Evolutionary conservation across 495 filamentous ascomycete genomes (phyloP).

Genomic region (Evansstolkia leycettana): DNA sequence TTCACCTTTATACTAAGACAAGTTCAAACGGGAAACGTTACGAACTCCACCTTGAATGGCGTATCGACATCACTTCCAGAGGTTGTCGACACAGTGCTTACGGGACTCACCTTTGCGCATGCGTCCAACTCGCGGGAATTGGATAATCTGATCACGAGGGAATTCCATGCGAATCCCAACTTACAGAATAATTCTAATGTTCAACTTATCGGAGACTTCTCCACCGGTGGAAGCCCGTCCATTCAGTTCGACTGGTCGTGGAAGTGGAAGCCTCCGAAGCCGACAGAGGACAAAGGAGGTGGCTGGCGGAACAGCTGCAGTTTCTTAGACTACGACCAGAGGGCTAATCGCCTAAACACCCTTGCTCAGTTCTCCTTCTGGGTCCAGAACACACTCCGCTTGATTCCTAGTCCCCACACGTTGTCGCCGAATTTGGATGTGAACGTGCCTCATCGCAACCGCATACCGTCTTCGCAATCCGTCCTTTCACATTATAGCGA

Average conservation of each 20-base stretch:
- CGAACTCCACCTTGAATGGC: constrained; percentile 35
- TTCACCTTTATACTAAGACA: constrained; percentile 87
- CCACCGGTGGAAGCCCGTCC: constrained; percentile 65
- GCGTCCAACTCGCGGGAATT: constrained; percentile 75
- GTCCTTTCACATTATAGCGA: constrained; percentile 66
- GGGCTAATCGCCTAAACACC: constrained; percentile 77
- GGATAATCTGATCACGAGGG: constrained; percentile 83
- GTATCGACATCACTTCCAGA: constrained; percentile 34
- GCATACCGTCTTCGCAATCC: constrained; percentile 73
- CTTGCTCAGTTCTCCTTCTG: constrained; percentile 90
- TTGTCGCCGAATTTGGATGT: constrained; percentile 60
- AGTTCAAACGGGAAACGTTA: constrained; percentile 31
- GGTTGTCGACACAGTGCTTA: constrained; percentile 60
- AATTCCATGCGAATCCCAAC: constrained; percentile 96
- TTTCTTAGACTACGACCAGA: constrained; percentile 91
- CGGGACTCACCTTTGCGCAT: constrained; percentile 84
- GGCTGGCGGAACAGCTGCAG: constrained; percentile 95
- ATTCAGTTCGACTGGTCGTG: constrained; percentile 92
- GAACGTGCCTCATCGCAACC: constrained; percentile 58
- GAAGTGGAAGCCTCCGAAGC: constrained; percentile 90
- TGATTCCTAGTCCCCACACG: constrained; percentile 27
- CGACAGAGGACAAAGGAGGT: constrained; percentile 68
- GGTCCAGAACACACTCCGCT: constrained; percentile 57
- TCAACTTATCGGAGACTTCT: constrained; percentile 77
- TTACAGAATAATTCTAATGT: constrained; percentile 96